A percentile compares a stretch with the other conserved stretches of the same genome.
Conservation (phyloP, 352 stramenopile species). For the Pythium volutum region DNA sequence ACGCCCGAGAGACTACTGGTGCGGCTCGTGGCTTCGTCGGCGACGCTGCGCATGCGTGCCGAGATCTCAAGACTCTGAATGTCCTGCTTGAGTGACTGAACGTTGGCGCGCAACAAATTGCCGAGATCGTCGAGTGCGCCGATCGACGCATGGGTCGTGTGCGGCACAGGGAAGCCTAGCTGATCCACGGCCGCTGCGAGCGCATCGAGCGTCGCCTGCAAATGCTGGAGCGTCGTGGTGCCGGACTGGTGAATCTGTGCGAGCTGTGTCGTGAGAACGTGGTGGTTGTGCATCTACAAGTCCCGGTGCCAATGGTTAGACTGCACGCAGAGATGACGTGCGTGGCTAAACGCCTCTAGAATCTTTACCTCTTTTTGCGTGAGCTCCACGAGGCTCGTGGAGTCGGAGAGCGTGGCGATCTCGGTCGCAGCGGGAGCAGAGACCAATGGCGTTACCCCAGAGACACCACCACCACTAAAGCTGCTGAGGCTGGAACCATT, state of each 20-base stretch:
- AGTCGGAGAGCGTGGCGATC: slow-evolving; percentile 32
- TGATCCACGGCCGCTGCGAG: slow-evolving; percentile 43
- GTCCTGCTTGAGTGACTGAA: slow-evolving; percentile 53
- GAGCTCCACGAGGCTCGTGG: slow-evolving; percentile 41
- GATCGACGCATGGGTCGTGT: slow-evolving; percentile 30
- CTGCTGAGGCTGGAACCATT: slow-evolving; percentile 1
- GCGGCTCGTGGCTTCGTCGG: slow-evolving; percentile 30
- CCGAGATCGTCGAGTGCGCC: slow-evolving; percentile 56
- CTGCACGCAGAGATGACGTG: too few relatives aligned
- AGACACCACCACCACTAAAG: not conserved
- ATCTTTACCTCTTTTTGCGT: slow-evolving; percentile 33
- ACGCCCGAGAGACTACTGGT: not conserved
- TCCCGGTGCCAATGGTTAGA: not conserved
- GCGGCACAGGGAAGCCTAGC: slow-evolving; percentile 48
- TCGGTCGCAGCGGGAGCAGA: slow-evolving; percentile 2
- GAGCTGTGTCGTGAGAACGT: slow-evolving; percentile 29
- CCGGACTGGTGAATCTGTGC: slow-evolving; percentile 35
- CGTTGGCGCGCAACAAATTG: slow-evolving; percentile 47
- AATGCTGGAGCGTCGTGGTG: slow-evolving; percentile 31
- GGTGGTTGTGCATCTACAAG: slow-evolving; percentile 34
- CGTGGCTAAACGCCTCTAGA: too few relatives aligned
- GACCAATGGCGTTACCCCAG: not conserved
- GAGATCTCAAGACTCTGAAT: slow-evolving; percentile 70
- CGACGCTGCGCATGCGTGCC: slow-evolving; percentile 52
- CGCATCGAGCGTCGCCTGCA: slow-evolving; percentile 42